Conservation (phyloP, 257 asterid genomes). For the Solanum rostratum region DNA sequence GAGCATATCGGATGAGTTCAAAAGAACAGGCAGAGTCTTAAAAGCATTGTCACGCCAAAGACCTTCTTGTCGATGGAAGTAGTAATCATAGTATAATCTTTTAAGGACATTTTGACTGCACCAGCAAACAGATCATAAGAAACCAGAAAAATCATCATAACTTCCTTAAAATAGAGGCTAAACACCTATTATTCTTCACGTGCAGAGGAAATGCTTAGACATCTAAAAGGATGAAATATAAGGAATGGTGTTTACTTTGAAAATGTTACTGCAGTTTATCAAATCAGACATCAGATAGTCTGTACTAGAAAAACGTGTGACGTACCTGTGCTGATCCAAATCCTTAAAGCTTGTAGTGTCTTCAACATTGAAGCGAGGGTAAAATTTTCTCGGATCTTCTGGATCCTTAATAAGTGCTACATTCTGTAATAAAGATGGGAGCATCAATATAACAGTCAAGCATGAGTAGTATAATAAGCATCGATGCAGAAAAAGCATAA, state of each 20-base stretch:
- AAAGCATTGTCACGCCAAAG: constrained; percentile 91
- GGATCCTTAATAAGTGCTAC: constrained; percentile 79
- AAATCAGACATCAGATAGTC: not conserved
- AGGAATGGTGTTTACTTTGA: not conserved
- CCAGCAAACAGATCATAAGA: not conserved
- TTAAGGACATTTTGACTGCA: constrained; percentile 75
- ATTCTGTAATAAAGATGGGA: constrained; percentile 37
- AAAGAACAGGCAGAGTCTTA: constrained; percentile 82
- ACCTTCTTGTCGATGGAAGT: constrained; percentile 85
- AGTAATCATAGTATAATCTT: constrained; percentile 79
- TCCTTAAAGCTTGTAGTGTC: constrained; percentile 67
- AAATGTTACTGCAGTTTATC: not conserved
- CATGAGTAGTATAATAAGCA: not conserved
- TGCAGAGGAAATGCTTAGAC: not conserved
- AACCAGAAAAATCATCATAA: not conserved
- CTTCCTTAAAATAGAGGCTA: not conserved
- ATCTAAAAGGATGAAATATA: not conserved
- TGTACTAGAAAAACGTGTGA: not conserved
- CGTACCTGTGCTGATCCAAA: constrained; percentile 70
- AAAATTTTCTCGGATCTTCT: constrained; percentile 65
- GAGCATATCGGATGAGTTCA: constrained; percentile 96
- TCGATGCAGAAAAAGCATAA: not conserved
- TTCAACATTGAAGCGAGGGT: constrained; percentile 93
- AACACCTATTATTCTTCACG: not conserved
- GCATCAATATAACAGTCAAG: not conserved